A percentile compares a stretch with the other conserved stretches of the same genome.
These are phyloP conservation scores for Ustilago tritici DNA, from an alignment of 1,284 basidiomycete genomes.

Conservation along the genomic window DNA sequence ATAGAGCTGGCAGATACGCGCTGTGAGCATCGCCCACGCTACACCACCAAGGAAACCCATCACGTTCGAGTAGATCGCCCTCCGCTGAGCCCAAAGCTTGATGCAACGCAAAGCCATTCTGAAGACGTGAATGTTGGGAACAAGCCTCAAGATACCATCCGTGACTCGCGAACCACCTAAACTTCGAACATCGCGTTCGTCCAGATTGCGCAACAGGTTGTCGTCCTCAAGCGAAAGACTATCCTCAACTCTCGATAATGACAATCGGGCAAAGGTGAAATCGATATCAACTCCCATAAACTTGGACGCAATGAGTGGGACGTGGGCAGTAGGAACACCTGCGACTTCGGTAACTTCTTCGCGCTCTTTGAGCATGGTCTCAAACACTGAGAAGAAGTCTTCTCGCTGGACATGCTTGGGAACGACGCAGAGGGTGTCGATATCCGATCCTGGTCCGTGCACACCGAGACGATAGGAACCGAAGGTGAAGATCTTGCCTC, in stretches of 20 bases:
- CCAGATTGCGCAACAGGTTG: conserved; percentile 88
- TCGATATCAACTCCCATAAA: conserved; percentile 94
- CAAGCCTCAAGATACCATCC: conserved; percentile 93
- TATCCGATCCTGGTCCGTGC: conserved; percentile 95
- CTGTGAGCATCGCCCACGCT: conserved; percentile 97
- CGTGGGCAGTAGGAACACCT: conserved; percentile 93
- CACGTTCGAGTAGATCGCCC: conserved; percentile 98
- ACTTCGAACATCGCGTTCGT: conserved; percentile 94
- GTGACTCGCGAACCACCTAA: conserved; percentile 96
- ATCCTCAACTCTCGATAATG: conserved; percentile 87
- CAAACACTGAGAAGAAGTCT: conserved; percentile 94
- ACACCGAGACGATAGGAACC: conserved; percentile 87
- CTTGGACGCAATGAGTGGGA: conserved; percentile 92
- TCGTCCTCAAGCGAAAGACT: conserved; percentile 90
- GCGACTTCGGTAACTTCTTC: conserved; percentile 91
- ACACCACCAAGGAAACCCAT: conserved; percentile 98
- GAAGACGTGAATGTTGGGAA: conserved; percentile 94
- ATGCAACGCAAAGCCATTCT: conserved; percentile 94
- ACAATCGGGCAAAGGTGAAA: conserved; percentile 89
- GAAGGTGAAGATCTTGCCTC: conserved; percentile 99
- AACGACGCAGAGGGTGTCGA: conserved; percentile 98
- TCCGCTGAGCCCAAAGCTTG: conserved; percentile 95
- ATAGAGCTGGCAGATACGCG: conserved; percentile 97
- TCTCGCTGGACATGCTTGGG: conserved; percentile 94
- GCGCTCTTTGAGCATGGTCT: conserved; percentile 85